Conservation (phyloP, 352 stramenopile genomes). For the Pythium guiyangense region DNA sequence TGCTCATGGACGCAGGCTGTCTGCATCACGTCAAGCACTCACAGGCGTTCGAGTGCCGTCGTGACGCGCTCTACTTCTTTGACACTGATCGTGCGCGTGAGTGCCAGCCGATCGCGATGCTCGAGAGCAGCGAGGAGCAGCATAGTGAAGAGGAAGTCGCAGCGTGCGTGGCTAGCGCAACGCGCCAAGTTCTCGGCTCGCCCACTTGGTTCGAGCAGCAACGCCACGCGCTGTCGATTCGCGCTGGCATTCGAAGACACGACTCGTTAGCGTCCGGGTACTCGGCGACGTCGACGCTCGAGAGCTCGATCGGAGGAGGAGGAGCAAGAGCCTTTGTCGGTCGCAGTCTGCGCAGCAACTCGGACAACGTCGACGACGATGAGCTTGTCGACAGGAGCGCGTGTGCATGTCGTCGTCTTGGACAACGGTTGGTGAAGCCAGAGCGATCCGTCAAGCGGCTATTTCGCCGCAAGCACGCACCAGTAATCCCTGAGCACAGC, state of each 20-base stretch:
- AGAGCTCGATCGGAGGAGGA: too few relatives aligned
- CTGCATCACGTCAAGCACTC: constrained; percentile 37
- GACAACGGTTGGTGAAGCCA: constrained; percentile 4
- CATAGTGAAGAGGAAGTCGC: too few relatives aligned
- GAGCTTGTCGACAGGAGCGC: too few relatives aligned
- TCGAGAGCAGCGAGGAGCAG: neutral
- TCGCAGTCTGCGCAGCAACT: neutral
- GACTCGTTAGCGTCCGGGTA: neutral
- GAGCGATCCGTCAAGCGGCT: neutral
- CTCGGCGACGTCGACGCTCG: neutral
- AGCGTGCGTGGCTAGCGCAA: too few relatives aligned
- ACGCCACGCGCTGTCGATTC: neutral
- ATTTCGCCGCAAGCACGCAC: constrained; percentile 7
- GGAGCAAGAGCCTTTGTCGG: too few relatives aligned
- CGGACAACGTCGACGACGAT: neutral
- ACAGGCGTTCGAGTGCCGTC: constrained; percentile 11
- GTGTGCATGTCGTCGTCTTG: constrained; percentile 9
- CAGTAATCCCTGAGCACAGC: constrained; percentile 5
- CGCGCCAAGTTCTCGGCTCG: too few relatives aligned
- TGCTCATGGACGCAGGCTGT: constrained; percentile 40
- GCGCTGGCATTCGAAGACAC: neutral
- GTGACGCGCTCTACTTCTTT: constrained; percentile 15
- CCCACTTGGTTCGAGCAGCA: neutral
- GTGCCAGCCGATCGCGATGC: constrained; percentile 15
- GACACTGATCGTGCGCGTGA: constrained; percentile 18